Percentiles rank a stretch among this genome's conserved stretches.
Conservation (phyloP, 768 basidiomycete genomes). For the Lanmaoa pseudosensibilis region DNA sequence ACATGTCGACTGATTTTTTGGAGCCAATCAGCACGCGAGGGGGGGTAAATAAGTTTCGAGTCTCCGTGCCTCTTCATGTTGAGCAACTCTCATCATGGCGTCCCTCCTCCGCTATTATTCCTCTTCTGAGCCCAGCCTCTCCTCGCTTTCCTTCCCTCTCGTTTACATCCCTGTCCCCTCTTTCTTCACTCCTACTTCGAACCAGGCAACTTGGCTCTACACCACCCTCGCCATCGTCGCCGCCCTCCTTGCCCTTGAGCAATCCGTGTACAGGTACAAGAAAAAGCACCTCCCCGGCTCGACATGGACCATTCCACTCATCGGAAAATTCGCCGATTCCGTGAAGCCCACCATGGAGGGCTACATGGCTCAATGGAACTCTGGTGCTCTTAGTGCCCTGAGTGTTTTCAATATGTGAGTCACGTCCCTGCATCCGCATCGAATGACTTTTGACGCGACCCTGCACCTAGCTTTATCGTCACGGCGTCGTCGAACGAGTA, state of each 20-base stretch:
- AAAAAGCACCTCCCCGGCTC: slow-evolving; percentile 86
- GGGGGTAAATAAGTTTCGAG: slow-evolving; percentile 2
- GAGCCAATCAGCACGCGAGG: slow-evolving; percentile 21
- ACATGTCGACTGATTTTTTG: slow-evolving; percentile 27
- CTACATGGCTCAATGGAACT: slow-evolving; percentile 91
- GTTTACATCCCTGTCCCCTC: slow-evolving; percentile 50
- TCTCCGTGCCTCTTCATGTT: neutral
- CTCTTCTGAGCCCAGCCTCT: slow-evolving; percentile 39
- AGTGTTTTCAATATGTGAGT: slow-evolving; percentile 98
- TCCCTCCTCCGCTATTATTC: slow-evolving; percentile 34
- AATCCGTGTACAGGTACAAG: slow-evolving; percentile 84
- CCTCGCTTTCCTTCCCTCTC: slow-evolving; percentile 41
- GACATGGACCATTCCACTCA: slow-evolving; percentile 94
- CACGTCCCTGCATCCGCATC: neutral
- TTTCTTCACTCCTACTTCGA: slow-evolving; percentile 36
- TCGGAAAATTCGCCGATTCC: slow-evolving; percentile 94
- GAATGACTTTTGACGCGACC: slow-evolving; percentile 7
- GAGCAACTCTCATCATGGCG: slow-evolving; percentile 30
- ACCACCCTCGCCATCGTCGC: slow-evolving; percentile 69
- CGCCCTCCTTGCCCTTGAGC: slow-evolving; percentile 81
- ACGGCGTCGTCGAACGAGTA: slow-evolving; percentile 95
- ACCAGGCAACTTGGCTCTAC: slow-evolving; percentile 52
- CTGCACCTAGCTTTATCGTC: slow-evolving; percentile 86
- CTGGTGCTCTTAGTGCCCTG: slow-evolving; percentile 81
- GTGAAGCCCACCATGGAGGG: slow-evolving; percentile 87